Evolutionary conservation across 371 early-diverging fungal species (phyloP).

Genomic region (Lichtheimia ornata): DNA sequence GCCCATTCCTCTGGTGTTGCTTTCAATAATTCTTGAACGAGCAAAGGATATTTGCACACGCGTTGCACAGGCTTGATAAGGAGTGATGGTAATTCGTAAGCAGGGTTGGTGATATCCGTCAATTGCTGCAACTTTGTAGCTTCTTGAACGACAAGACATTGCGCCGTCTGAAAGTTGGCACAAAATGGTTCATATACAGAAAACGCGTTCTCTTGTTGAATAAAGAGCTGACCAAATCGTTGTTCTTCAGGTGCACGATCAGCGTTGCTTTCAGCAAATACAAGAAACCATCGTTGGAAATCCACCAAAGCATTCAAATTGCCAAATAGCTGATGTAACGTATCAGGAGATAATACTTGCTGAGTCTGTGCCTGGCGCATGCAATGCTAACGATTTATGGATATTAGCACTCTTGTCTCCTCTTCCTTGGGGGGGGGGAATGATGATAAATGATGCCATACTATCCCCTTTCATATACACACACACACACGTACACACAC

Average conservation of each 20-base stretch:
- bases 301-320: conserved; percentile 94
- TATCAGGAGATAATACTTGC: conserved; percentile 72
- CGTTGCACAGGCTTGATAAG: conserved; percentile 97
- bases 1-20: conserved; percentile 68
- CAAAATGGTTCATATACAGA: conserved; percentile 92
- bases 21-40: conserved; percentile 85
- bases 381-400: conserved; percentile 38
- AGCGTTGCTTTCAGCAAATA: conserved; percentile 85
- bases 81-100: conserved; percentile 83
- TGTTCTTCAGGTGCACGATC: conserved; percentile 74
- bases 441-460: background rate
- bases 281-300: conserved; percentile 92
- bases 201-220: conserved; percentile 82
- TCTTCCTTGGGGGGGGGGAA: too few species aligned
- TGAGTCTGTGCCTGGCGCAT: conserved; percentile 57
- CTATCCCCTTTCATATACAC: background rate
- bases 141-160: conserved; percentile 53
- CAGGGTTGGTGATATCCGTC: conserved; percentile 76
- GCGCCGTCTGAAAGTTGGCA: conserved; percentile 84
- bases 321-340: conserved; percentile 80
- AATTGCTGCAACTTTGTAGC: conserved; percentile 51
- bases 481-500: background rate
- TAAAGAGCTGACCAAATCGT: conserved; percentile 82
- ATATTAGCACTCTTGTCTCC: too few species aligned
- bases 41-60: conserved; percentile 92